phyloP scores from a whole-genome alignment of 306 rosid species.

The Corylus heterophylla region DNA sequence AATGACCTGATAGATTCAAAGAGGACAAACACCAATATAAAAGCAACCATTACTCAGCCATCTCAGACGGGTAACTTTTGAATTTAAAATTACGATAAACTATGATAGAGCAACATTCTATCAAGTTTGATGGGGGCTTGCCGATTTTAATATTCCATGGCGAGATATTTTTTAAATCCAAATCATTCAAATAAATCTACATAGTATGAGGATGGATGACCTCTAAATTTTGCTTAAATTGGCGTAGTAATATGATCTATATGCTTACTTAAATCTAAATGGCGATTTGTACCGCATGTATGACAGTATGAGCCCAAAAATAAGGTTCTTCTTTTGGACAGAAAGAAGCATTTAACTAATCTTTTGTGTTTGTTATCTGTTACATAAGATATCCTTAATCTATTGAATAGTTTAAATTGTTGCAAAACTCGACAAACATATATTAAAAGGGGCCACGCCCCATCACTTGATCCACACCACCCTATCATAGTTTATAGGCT shows the following conservation, averaged over 20 bases:
- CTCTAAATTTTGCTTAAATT: neutral
- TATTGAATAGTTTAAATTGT: neutral
- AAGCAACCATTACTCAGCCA: conserved; percentile 65
- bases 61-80: too few species aligned
- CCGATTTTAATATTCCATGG: too few species aligned
- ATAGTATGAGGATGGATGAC: too few species aligned
- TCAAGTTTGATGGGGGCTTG: too few species aligned
- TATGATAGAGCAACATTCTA: too few species aligned
- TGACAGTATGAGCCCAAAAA: neutral
- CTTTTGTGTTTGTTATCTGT: too few species aligned
- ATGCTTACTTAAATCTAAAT: too few species aligned
- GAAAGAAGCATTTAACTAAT: neutral
- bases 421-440: neutral
- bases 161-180: too few species aligned
- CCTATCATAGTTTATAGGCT: neutral
- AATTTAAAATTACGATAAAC: too few species aligned
- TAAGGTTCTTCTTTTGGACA: too few species aligned
- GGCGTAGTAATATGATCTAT: neutral
- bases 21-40: conserved; percentile 71
- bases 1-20: conserved; percentile 90
- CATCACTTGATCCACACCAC: neutral
- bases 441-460: neutral
- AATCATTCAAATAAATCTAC: too few species aligned
- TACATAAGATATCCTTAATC: neutral
- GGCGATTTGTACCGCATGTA: neutral